Base-by-base conservation (phyloP, 2,329 filamentous ascomycete genomes). In the Fusarium dimerum region DNA sequence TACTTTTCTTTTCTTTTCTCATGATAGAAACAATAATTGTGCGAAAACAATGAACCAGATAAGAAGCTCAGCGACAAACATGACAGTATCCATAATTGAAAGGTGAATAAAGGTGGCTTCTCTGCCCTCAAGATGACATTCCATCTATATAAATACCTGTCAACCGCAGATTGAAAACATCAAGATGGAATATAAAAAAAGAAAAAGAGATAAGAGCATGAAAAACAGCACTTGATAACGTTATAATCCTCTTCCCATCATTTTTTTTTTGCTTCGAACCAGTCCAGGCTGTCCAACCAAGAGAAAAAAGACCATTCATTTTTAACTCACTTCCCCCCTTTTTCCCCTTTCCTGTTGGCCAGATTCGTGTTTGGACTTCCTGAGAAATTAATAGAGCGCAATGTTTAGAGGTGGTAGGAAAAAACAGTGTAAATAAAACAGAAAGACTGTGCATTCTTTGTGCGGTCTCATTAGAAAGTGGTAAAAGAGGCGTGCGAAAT, bases 11-110 rank as follows among this genome's bases (percentile, higher is more conserved):
- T 45, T 38, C 39, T 49, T 42, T 42, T 40, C 17, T 51, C 49
- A 49, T 50, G 55, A 43, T 60, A 60, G 57, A 61, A 53, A 61
- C 61, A 61, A 12, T 36, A 36, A 36, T 36, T 36, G 32, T 36
- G 13, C 32, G 32, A 36, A 36, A 36, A 45, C 43, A 36, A 57
- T 50, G 57, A 32, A 44, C 20, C 55, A 43, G 47, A 39, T 39
- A 52, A 45, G 61, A 47, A 51, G 55, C 45, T 18, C 32, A 36
- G 32, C 11, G 13, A 15, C 32, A 36, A 36, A 36, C 9, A 26
- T 26, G 5, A 26, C 20, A 26, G 5, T 26, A 26, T 26, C 7
- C 20, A 26, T 26, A 26, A 4, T 26, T 26, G 20, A 26, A 26
- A 4, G 5, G 7, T 26, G 20, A 26, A 26, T 4, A 26, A 26